Evolutionary conservation across 352 stramenopile species (phyloP).

Genomic region (Vaucheria bursata): DNA sequence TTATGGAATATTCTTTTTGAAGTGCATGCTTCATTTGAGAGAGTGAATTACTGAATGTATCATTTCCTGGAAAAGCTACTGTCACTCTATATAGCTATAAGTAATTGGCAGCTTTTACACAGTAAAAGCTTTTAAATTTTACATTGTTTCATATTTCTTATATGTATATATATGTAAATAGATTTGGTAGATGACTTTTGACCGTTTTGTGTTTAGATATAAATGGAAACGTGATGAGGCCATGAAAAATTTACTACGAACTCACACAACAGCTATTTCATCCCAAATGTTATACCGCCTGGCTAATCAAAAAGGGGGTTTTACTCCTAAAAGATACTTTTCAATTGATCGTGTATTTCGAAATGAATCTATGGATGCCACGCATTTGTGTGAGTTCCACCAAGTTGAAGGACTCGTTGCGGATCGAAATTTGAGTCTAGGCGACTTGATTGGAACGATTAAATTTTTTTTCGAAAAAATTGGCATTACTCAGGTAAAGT

Average conservation of each 20-base stretch:
- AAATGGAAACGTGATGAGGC: constrained; percentile 78
- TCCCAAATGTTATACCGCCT: constrained; percentile 97
- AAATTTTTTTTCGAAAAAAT: constrained; percentile 99
- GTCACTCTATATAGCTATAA: no score
- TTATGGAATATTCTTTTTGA: no score
- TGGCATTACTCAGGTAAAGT: constrained; percentile 44
- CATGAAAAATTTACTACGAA: constrained; percentile 97
- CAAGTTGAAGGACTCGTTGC: constrained; percentile 97
- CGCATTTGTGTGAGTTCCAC: constrained; percentile 99
- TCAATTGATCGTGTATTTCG: constrained; percentile 99
- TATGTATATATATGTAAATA: no score
- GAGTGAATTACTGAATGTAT: no score
- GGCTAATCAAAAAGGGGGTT: constrained; percentile 76
- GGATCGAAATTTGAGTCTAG: constrained; percentile 95
- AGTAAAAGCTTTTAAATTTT: constrained; percentile 18
- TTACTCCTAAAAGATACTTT: constrained; percentile 96
- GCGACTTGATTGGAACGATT: constrained; percentile 97
- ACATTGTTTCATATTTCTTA: constrained; percentile 11
- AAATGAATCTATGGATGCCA: constrained; percentile 99
- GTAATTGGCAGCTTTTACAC: no score
- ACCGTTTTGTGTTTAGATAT: constrained; percentile 53
- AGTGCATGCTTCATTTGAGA: no score
- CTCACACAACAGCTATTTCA: constrained; percentile 97
- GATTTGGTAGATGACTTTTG: constrained; percentile 15
- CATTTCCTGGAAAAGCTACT: no score